These are phyloP conservation scores for Acanthamoeba lenticulata DNA, from an alignment of 208 protist genomes.

Conservation along the genomic window DNA sequence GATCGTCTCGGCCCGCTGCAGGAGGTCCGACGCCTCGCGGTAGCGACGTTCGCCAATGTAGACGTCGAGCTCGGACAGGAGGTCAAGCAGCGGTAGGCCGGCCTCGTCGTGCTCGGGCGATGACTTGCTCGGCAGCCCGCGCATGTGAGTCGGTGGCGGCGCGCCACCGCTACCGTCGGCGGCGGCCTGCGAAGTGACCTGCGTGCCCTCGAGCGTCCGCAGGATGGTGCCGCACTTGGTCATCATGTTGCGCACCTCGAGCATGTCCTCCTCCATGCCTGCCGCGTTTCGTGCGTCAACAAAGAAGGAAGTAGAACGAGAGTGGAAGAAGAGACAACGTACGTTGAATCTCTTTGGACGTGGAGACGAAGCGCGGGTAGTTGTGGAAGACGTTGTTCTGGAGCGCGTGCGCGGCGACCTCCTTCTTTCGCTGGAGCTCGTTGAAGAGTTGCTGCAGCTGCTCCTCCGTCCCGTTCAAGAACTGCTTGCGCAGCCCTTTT, in stretches of 20 bases:
- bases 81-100: neutral
- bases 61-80: neutral
- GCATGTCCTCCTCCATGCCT: constrained; percentile 40
- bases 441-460: neutral
- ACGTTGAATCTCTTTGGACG: neutral
- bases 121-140: neutral
- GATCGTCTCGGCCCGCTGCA: neutral
- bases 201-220: neutral
- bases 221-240: neutral
- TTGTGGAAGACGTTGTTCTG: neutral
- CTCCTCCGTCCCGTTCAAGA: neutral
- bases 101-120: neutral
- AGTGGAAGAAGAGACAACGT: neutral
- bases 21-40: neutral
- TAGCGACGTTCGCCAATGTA: neutral
- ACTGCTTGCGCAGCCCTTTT: neutral
- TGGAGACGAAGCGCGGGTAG: neutral
- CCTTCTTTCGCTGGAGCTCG: neutral
- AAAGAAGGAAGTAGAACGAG: too few species aligned
- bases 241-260: constrained; percentile 4
- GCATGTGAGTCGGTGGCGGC: neutral
- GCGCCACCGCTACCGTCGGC: neutral
- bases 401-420: neutral
- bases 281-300: neutral
- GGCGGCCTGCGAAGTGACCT: neutral